Base-by-base conservation (phyloP, 768 basidiomycete species). In the Fomitopsis pulvina region DNA sequence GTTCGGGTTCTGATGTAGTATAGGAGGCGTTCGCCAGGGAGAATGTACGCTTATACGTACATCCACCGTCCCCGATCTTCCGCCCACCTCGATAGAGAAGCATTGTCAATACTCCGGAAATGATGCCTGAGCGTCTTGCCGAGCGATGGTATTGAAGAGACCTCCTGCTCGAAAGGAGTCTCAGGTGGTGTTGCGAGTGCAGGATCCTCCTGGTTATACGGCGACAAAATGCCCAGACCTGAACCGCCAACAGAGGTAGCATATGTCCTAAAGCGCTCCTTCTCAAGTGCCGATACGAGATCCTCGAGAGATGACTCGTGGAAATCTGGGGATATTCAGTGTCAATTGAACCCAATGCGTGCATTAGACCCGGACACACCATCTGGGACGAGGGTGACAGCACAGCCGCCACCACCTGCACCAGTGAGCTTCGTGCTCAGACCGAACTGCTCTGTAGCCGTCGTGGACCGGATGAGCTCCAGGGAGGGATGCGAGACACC, bases 351-450 rank as follows among this genome's bases (percentile, higher is more conserved):
- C 27, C 38, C 3, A 21, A 18, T 50, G 30, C 49, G 28, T 4
- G 4, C 14, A 45, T 45, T 24, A 37, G 25, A 46, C 21, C 41
- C 30, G 28, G 24, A 69, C 84, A 56, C 57, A 94, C 95, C 80
- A 69, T 97, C 93, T 45, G 96, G 96, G 45, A 99, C 76, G 29
- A 98, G 78, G 11, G 94, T 95, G 26, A 98, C 92, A 4, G 93
- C 85, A 62, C 96, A 98, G n/a, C 96, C 96, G 22, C 96, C 96
- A 34, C 96, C 96, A 26, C 96, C 96, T 7, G 96, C 95, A 37
- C 96, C 96, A 6, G 96, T 99, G 50, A 99, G 70, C 71, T 97
- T 96, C n/a, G 92, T 93, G 59, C 81, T 82, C 42, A 98, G 72
- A 9, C 70, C 68, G 68, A 85, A 87, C 7, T 83, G 85, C 53